Conservation (phyloP, 495 filamentous ascomycete species). For the Paragyromitra xinjiangensis region DNA sequence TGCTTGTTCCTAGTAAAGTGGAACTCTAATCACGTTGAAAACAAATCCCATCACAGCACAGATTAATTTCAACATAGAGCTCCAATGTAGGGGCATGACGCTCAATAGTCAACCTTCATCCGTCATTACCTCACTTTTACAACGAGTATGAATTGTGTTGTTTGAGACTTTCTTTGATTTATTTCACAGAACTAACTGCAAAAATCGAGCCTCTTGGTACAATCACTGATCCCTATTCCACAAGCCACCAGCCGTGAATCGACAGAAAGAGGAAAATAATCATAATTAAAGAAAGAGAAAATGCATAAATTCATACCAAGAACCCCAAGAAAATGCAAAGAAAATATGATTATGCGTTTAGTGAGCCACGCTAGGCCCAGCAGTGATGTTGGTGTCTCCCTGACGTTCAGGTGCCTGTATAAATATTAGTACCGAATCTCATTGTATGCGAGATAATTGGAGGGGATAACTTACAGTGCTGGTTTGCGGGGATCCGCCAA, state of each 20-base stretch:
- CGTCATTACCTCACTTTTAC: neutral
- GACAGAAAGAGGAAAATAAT: neutral
- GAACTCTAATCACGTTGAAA: neutral
- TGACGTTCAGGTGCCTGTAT: conserved; percentile 48
- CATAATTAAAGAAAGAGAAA: conserved; percentile 1
- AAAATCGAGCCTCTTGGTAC: conserved; percentile 23
- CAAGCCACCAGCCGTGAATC: conserved; percentile 14
- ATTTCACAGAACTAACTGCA: conserved; percentile 29
- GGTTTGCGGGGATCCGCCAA: conserved; percentile 75
- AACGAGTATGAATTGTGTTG: neutral
- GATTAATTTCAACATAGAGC: neutral
- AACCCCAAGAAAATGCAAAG: conserved; percentile 21
- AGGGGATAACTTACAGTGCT: conserved; percentile 66
- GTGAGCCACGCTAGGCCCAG: conserved; percentile 31
- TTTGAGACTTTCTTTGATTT: conserved; percentile 26
- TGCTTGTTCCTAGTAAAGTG: too few species aligned
- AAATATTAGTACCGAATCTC: neutral
- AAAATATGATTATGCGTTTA: conserved; percentile 14
- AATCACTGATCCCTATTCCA: conserved; percentile 2
- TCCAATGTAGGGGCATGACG: neutral
- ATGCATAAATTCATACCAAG: conserved; percentile 31
- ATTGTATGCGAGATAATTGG: neutral
- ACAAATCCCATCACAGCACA: neutral
- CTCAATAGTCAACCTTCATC: neutral
- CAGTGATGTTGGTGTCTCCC: conserved; percentile 46